Evolutionary conservation across 345 rosid genomes (phyloP), one percentile per base, ranked within the genome.

Genomic region (Atalantia buxifolia): DNA sequence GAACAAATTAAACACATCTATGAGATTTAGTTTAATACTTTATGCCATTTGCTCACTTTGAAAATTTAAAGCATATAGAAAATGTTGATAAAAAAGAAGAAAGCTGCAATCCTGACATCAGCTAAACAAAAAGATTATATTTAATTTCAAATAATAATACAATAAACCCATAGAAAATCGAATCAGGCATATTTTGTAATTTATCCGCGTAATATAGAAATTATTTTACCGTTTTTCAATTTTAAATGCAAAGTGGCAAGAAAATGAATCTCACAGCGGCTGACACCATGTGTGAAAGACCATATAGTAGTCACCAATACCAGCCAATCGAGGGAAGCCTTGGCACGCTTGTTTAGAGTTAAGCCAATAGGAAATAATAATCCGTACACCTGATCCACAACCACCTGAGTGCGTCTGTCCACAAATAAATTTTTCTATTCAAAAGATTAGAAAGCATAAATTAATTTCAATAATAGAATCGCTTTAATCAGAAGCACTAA

Each of bases 321-420:
- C 71, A 77, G 69, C 82, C 82, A 72, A 76, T 71, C 79, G 76
- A 75, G 78, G 73, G 68, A 10, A 40, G 74, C 25, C 33, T 71
- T 69, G 21, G 83, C 86, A 78, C 80, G 80, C 84, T 72, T 69
- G 59, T 36, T 16, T 57, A 71, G 53, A 28, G 18, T 27, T 28
- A 6, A 62, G 25, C 78, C 82, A 78, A 84, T 79, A 62, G 30
- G 3, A 40, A 45, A 45, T 45, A 62, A 31, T 33, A 61, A 25
- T 63, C 76, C 76, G 40, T 66, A 55, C 80, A 31, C 38, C 6
- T 19, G 13, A 6, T 19, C 50, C 19, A 14, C 55, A 28, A 66
- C 19, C 19, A 16, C 18, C 1, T 27, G 6, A 28, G 35, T 21
- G 10, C 22, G 18, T 71, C 63, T 4, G 67, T 6, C 5, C 5